A percentile compares a stretch with the other conserved stretches of the same genome.
These are phyloP conservation scores for Exophiala xenobiotica DNA, from an alignment of 2,329 filamentous ascomycete genomes.

Conservation along the genomic window DNA sequence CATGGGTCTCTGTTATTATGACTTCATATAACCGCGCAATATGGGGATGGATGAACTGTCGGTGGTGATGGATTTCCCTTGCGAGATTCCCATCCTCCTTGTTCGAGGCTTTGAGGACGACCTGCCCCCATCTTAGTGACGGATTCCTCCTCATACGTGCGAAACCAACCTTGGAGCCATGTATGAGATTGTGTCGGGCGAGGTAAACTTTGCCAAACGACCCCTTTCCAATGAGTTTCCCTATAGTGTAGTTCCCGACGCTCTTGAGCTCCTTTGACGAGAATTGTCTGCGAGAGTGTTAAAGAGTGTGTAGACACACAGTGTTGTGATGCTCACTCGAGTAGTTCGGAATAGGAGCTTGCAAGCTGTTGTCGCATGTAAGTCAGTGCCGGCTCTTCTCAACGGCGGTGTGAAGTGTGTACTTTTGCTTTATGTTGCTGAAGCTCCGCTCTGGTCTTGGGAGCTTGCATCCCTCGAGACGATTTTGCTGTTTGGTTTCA, in stretches of 20 bases:
- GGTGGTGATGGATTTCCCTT: constrained; percentile 96
- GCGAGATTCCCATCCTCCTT: constrained; percentile 95
- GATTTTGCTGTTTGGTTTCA: constrained; percentile 4
- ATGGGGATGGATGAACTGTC: constrained; percentile 95
- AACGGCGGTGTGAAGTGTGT: not conserved
- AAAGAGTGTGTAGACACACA: constrained; percentile 15
- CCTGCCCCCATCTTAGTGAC: constrained; percentile 52
- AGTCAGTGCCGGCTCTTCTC: constrained; percentile 17
- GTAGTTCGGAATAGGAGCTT: constrained; percentile 91
- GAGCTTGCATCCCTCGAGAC: constrained; percentile 41
- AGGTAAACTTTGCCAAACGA: constrained; percentile 99
- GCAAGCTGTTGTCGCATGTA: constrained; percentile 66
- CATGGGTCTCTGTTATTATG: constrained; percentile 89
- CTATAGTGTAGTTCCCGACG: constrained; percentile 92
- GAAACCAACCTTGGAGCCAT: constrained; percentile 81
- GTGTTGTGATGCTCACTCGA: constrained; percentile 66
- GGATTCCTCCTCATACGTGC: constrained; percentile 4
- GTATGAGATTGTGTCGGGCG: constrained; percentile 93
- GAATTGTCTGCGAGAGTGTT: constrained; percentile 69
- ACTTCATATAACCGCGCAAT: constrained; percentile 97
- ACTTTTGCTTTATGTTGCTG: constrained; percentile 62
- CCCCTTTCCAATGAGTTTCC: constrained; percentile 90
- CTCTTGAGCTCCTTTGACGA: constrained; percentile 84
- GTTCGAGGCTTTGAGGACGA: constrained; percentile 96
- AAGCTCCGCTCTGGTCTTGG: constrained; percentile 55